Conservation (phyloP, 228 moss, liverwort and hornwort genomes). For the Sphagnum magellanicum region DNA sequence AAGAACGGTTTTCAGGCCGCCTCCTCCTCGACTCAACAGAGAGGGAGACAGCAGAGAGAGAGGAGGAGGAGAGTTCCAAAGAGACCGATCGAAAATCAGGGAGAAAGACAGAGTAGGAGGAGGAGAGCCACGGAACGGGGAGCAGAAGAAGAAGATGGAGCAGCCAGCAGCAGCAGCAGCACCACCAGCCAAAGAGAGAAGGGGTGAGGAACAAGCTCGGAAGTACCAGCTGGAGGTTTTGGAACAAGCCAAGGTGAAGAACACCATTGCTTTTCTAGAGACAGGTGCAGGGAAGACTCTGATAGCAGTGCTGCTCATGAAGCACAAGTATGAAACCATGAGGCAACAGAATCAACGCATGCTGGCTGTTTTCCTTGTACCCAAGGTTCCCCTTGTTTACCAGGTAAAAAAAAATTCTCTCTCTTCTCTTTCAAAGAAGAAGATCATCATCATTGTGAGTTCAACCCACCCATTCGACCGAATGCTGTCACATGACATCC, state of each 20-base stretch:
- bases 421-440: neutral
- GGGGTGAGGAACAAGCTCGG: slow-evolving; percentile 80
- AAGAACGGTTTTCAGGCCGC: slow-evolving; percentile 26
- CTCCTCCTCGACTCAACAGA: slow-evolving; percentile 29
- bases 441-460: neutral
- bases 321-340: slow-evolving; percentile 80
- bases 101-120: slow-evolving; percentile 19
- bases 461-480: too few species aligned
- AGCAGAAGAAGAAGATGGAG: neutral
- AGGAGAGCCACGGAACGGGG: slow-evolving; percentile 1
- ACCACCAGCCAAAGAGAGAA: slow-evolving; percentile 47
- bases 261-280: slow-evolving; percentile 95
- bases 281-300: slow-evolving; percentile 99
- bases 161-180: neutral
- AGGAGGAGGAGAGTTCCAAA: slow-evolving; percentile 8
- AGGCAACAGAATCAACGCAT: slow-evolving; percentile 72
- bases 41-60: slow-evolving; percentile 16
- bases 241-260: slow-evolving; percentile 93
- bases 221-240: slow-evolving; percentile 97
- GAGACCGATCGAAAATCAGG: neutral
- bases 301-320: slow-evolving; percentile 93
- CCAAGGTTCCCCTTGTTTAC: slow-evolving; percentile 94
- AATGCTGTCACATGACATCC: too few species aligned
- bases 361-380: slow-evolving; percentile 95
- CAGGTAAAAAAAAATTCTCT: slow-evolving; percentile 40